Evolutionary conservation across 2,329 filamentous ascomycete genomes (phyloP), one percentile per base, ranked within the genome.

Genomic region (Neopestalotiopsis sp.): DNA sequence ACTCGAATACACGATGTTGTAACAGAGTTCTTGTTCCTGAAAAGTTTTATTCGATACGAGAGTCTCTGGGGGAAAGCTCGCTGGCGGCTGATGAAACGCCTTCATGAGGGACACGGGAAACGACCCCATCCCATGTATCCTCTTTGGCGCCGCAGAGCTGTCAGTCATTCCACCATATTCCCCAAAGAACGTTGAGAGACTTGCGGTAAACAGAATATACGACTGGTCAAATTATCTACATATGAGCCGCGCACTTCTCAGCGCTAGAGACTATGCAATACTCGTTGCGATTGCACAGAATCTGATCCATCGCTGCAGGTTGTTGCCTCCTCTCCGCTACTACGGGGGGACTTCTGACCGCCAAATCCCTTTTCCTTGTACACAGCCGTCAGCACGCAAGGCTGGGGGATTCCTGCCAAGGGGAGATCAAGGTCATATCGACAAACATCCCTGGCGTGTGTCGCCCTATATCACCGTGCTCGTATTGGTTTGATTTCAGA

Each of bases 331-430:
- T 53, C 3, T 53, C 17, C 9, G 34, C 34, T 53, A 28, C 24
- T 28, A 28, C 24, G 14, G 2, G 6, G 3, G n/a, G 9, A 10
- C 9, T 6, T 53, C 20, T 53, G 45, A 53, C 45, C 45, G 45
- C 45, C 45, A 53, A 17, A 28, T 28, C 24, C 24, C 24, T 24
- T 53, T 20, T 24, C n/a, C 6, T 38, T 38, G 10, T 40, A 20
- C 38, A 28, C 38, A 63, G 13, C 13, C 12, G 57, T 59, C 57
- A 65, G 62, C 42, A 45, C 17, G 40, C 38, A 65, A 34, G 30
- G 58, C 58, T 61, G 14, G 57, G n/a, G 10, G 6, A 38, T 38
- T 38, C 34, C 34, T 38, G 34, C 34, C 34, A 9, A 38, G 34
- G 34, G 6, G 9, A 56, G 13, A 17, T 49, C 49, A 56, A 56